Evolutionary conservation across 108 stramenopile genomes (phyloP), one percentile per base, ranked within the genome.

Genomic region (Schizochytrium sp.): DNA sequence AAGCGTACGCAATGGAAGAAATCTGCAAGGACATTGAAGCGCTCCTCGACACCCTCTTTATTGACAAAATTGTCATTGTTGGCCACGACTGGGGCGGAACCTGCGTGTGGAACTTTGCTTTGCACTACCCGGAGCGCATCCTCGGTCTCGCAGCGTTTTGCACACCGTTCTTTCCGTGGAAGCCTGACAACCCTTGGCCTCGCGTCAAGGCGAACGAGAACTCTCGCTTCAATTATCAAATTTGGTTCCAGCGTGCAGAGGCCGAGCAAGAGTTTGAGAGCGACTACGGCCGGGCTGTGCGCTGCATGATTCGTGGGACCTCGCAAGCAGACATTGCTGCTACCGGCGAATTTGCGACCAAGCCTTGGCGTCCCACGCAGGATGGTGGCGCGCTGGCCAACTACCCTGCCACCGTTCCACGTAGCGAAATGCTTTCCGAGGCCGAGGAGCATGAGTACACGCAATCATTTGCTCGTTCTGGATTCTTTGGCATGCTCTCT

Each of bases 21-120:
- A 83, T 53, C 12, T 53, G 48, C 48, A 83, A 83, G 45, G 76
- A 83, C 28, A 43, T 83, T 23, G 48, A 53, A 12, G 76, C 76
- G 6, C 76, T 83, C 48, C n/a, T 83, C 16, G 76, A 83, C 51
- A 28, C 51, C 12, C 51, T 83, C 25, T 53, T 83, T 3, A 6
- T 83, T 12, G 76, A 83, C n/a, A 8, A 83, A 23, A 28, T 83
- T 25, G 51, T 83, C 76, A 47, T 83, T 23, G n/a, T 47, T 0
- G 76, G 76, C 10, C 76, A 83, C 51, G 76, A 83, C 51, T 83
- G 76, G 76, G 76, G 76, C 76, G 76, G 76, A 21, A 83, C 76
- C n/a, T 83, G 76, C 51, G 76, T 83, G 51, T 83, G 76, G 76
- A 83, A 53, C 51, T 83, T 83, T 34, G 76, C 76, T 45, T 2